Conservation (phyloP, 106 monocot genomes). For the Iris macrosiphon region DNA sequence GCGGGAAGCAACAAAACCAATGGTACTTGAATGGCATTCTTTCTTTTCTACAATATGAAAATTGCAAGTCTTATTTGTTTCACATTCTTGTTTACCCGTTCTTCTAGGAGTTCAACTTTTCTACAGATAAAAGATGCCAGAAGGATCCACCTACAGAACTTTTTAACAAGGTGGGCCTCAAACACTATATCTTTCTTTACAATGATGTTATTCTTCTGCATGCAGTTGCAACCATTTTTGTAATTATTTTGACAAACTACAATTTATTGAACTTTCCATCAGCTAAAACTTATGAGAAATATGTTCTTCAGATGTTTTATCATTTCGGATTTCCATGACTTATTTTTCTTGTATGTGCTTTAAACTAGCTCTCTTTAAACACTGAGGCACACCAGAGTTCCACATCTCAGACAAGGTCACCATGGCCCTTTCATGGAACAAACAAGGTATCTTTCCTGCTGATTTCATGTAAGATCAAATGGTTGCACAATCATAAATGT, state of each 20-base stretch:
- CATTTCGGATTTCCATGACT: no score
- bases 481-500: no score
- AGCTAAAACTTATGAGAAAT: no score
- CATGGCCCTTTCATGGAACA: not conserved
- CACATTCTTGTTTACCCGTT: conserved; percentile 1
- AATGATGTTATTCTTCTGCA: not conserved
- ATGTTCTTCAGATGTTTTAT: no score
- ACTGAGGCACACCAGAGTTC: conserved; percentile 2
- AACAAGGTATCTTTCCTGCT: conserved; percentile 11
- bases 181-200: not conserved
- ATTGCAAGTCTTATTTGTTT: not conserved
- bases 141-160: conserved; percentile 23
- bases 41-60: not conserved
- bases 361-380: conserved; percentile 24
- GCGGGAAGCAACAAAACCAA: conserved; percentile 14
- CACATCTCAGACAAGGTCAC: not conserved
- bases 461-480: not conserved
- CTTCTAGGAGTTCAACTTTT: conserved; percentile 19
- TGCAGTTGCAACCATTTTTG: not conserved
- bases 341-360: no score
- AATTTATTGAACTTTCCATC: not conserved
- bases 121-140: conserved; percentile 21
- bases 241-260: not conserved
- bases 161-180: conserved; percentile 20
- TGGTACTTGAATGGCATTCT: conserved; percentile 4